These are phyloP conservation scores for Irpex sp. DNA, from an alignment of 1,284 basidiomycete genomes.

Conservation along the genomic window DNA sequence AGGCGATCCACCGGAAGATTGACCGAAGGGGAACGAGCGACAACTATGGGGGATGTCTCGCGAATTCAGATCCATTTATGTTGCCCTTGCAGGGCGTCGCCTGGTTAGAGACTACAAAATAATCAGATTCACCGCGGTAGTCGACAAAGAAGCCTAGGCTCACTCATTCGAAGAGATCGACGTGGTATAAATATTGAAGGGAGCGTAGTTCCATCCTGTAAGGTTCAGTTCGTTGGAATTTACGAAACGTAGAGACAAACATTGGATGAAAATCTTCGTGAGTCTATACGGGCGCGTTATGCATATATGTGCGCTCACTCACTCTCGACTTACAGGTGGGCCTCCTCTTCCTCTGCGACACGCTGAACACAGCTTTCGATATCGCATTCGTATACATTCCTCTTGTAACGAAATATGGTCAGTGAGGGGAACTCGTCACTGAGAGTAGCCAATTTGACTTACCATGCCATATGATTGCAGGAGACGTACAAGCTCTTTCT, in stretches of 20 bases:
- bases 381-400: constrained; percentile 35
- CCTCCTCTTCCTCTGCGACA: constrained; percentile 34
- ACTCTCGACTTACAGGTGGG: neutral
- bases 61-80: too few relatives aligned
- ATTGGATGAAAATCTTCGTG: constrained; percentile 33
- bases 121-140: too few relatives aligned
- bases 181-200: too few relatives aligned
- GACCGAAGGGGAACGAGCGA: too few relatives aligned
- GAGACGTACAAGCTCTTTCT: constrained; percentile 21
- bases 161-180: too few relatives aligned
- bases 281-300: constrained; percentile 3
- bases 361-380: constrained; percentile 36
- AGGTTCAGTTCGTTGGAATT: too few relatives aligned
- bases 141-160: too few relatives aligned
- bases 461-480: constrained; percentile 9
- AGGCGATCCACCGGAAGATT: too few relatives aligned
- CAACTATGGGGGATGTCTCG: too few relatives aligned
- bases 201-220: too few relatives aligned
- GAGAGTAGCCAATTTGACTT: neutral
- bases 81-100: too few relatives aligned
- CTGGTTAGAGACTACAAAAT: too few relatives aligned
- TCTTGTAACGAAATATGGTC: constrained; percentile 33
- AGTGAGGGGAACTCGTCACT: constrained; percentile 14
- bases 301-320: constrained; percentile 24
- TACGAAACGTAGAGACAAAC: constrained; percentile 22